Conservation (phyloP, 2,329 filamentous ascomycete genomes). For the Aspergillus floridensis region DNA sequence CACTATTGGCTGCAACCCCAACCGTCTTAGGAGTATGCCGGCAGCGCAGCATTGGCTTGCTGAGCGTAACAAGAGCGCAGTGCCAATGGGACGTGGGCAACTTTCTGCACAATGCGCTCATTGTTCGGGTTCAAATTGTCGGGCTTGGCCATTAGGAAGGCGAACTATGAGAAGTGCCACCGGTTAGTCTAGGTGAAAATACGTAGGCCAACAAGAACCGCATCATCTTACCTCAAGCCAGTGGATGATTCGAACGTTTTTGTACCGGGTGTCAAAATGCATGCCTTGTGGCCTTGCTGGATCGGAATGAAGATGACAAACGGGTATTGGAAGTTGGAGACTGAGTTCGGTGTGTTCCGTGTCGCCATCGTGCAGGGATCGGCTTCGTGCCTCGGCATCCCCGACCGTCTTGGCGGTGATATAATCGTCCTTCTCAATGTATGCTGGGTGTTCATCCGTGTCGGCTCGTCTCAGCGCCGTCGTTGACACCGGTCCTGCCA, state of each 20-base stretch:
- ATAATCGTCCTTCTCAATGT: not conserved
- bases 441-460: conserved; percentile 3
- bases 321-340: conserved; percentile 11
- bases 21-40: conserved; percentile 7
- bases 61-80: conserved; percentile 17
- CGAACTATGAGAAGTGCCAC: conserved; percentile 8
- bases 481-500: conserved; percentile 1
- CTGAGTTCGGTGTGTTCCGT: conserved; percentile 9
- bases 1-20: not conserved
- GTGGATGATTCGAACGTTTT: conserved; percentile 13
- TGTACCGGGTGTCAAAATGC: conserved; percentile 16
- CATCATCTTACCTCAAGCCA: conserved; percentile 17
- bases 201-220: not conserved
- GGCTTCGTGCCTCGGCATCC: conserved; percentile 1
- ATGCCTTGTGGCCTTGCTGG: conserved; percentile 7
- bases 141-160: conserved; percentile 5
- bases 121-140: not conserved
- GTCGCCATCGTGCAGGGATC: not conserved
- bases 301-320: conserved; percentile 9
- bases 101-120: conserved; percentile 9
- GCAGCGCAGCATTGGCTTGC: conserved; percentile 12
- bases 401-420: conserved; percentile 1
- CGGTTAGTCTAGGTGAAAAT: not conserved
- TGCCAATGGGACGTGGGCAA: conserved; percentile 6
- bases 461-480: conserved; percentile 1